Conservation (phyloP, 495 filamentous ascomycete species). For the Sordaria brevicollis region DNA sequence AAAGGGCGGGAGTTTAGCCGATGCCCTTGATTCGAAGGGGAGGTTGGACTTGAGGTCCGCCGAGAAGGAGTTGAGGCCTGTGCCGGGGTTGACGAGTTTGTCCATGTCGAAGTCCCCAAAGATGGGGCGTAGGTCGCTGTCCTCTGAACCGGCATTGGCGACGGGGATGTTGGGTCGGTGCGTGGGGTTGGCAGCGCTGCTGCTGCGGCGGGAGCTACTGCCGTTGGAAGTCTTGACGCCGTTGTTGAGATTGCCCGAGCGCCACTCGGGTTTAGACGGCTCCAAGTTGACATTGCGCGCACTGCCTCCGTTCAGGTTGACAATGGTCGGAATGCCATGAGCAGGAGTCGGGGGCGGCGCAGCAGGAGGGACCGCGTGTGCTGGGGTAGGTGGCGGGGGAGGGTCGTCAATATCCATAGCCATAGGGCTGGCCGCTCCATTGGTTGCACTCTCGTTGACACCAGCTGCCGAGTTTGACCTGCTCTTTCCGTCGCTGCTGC, state of each 20-base stretch:
- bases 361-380: neutral
- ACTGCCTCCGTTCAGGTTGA: neutral
- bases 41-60: slow-evolving; percentile 56
- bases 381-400: slow-evolving; percentile 7
- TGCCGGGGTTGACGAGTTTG: slow-evolving; percentile 42
- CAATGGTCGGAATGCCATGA: slow-evolving; percentile 2
- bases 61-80: slow-evolving; percentile 49
- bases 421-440: slow-evolving; percentile 26
- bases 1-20: slow-evolving; percentile 29
- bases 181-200: slow-evolving; percentile 5
- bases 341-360: slow-evolving; percentile 7
- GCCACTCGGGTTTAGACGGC: slow-evolving; percentile 40
- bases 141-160: slow-evolving; percentile 27
- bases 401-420: slow-evolving; percentile 50
- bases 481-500: slow-evolving; percentile 22
- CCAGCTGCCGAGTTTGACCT: slow-evolving; percentile 9
- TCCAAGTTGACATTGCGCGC: slow-evolving; percentile 37
- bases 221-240: slow-evolving; percentile 3
- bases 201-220: neutral
- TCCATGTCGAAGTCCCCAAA: slow-evolving; percentile 57
- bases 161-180: slow-evolving; percentile 7
- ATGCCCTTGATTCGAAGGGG: slow-evolving; percentile 60
- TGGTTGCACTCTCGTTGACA: neutral
- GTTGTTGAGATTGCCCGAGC: slow-evolving; percentile 29
- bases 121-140: slow-evolving; percentile 37